phyloP scores from a whole-genome alignment of 805 yeast species.

The Cyberlindnera lachancei region DNA sequence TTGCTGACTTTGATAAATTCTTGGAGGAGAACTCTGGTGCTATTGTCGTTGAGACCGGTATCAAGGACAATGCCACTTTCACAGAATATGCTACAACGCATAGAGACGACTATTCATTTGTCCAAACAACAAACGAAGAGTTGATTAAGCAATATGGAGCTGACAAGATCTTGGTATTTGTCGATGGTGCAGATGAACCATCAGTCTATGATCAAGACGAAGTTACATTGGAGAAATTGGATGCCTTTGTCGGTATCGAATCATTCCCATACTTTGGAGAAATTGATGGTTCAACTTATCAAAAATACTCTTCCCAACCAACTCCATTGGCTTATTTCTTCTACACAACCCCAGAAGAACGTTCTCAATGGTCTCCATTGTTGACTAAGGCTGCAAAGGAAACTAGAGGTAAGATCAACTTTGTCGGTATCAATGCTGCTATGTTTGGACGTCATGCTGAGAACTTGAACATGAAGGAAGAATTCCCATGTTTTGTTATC shows the following conservation, averaged over 20 bases:
- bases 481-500: slow-evolving; percentile 85
- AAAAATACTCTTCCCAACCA: slow-evolving; percentile 60
- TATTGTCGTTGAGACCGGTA: slow-evolving; percentile 50
- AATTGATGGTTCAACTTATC: slow-evolving; percentile 72
- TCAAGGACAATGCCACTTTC: slow-evolving; percentile 49
- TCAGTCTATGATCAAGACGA: slow-evolving; percentile 25
- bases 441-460: slow-evolving; percentile 82
- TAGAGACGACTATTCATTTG: slow-evolving; percentile 61
- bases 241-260: slow-evolving; percentile 39
- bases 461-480: slow-evolving; percentile 73
- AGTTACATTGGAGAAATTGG: slow-evolving; percentile 16
- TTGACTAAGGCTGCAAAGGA: slow-evolving; percentile 63
- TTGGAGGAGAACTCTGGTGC: slow-evolving; percentile 40
- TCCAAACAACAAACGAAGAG: slow-evolving; percentile 34
- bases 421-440: slow-evolving; percentile 82
- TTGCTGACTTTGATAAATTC: slow-evolving; percentile 43
- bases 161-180: slow-evolving; percentile 24
- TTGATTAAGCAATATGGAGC: slow-evolving; percentile 28
- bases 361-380: slow-evolving; percentile 42
- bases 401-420: slow-evolving; percentile 72
- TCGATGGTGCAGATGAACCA: slow-evolving; percentile 26
- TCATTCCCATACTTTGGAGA: slow-evolving; percentile 83
- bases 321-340: slow-evolving; percentile 86
- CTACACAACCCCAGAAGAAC: slow-evolving; percentile 63
- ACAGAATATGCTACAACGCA: slow-evolving; percentile 49